Evolutionary conservation across 345 rosid species (phyloP).

Genomic region (Aquilaria malaccensis): DNA sequence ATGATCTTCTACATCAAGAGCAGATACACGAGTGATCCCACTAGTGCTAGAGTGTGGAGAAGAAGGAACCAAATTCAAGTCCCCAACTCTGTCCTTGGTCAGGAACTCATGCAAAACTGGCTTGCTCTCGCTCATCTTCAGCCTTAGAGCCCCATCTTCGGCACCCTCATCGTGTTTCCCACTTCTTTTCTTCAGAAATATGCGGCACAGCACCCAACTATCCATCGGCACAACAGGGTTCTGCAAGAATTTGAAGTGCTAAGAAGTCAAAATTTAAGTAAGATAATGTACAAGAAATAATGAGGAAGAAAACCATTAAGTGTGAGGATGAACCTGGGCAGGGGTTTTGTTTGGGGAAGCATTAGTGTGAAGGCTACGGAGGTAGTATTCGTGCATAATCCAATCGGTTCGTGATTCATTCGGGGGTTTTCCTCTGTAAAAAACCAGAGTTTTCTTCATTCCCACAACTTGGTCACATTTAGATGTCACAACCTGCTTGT

Average conservation of each 20-base stretch:
- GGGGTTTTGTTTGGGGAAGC: neutral
- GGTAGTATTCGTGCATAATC: slow-evolving; percentile 98
- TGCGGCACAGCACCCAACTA: slow-evolving; percentile 83
- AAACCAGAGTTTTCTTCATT: slow-evolving; percentile 96
- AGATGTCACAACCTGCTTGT: slow-evolving; percentile 57
- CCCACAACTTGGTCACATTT: slow-evolving; percentile 65
- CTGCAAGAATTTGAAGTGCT: slow-evolving; percentile 22
- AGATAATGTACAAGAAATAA: neutral
- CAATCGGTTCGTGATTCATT: slow-evolving; percentile 81
- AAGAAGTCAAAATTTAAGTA: slow-evolving; percentile 5
- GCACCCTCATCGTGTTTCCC: slow-evolving; percentile 35
- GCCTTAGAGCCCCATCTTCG: slow-evolving; percentile 24
- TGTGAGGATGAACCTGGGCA: neutral
- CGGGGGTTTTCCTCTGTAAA: slow-evolving; percentile 89
- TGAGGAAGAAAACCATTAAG: too few relatives aligned
- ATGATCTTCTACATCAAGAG: slow-evolving; percentile 36
- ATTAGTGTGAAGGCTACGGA: slow-evolving; percentile 17
- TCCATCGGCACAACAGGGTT: slow-evolving; percentile 30
- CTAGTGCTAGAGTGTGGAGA: slow-evolving; percentile 65
- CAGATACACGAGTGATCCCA: slow-evolving; percentile 59
- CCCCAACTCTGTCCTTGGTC: slow-evolving; percentile 33
- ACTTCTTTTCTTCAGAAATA: slow-evolving; percentile 71
- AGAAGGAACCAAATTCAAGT: slow-evolving; percentile 52
- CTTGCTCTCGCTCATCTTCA: slow-evolving; percentile 18
- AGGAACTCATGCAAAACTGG: slow-evolving; percentile 72